These are phyloP conservation scores for Solanum aculeatissimum DNA, from an alignment of 305 asterid species.

Conservation along the genomic window DNA sequence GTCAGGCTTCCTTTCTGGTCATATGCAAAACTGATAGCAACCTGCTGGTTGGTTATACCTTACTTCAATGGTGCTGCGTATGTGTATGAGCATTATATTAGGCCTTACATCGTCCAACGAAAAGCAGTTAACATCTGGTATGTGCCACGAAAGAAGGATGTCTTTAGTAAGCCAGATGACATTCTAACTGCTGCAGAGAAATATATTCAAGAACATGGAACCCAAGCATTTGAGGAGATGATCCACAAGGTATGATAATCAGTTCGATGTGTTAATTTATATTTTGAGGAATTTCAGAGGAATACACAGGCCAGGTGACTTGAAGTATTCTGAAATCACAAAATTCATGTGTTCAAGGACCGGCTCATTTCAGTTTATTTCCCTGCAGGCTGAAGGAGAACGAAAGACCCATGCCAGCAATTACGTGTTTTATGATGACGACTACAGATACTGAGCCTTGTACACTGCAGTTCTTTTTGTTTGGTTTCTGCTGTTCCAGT, in stretches of 20 bases:
- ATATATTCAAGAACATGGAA: constrained; percentile 58
- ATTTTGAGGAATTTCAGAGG: not conserved
- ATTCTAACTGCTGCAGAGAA: constrained; percentile 78
- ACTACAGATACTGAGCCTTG: constrained; percentile 37
- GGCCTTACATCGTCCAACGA: constrained; percentile 78
- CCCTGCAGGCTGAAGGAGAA: constrained; percentile 41
- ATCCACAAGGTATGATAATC: constrained; percentile 47
- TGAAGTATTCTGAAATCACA: not conserved
- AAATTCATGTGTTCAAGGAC: not conserved
- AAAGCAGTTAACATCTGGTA: constrained; percentile 70
- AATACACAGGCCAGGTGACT: not conserved
- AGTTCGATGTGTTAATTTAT: not conserved
- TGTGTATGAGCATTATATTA: constrained; percentile 71
- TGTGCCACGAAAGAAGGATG: constrained; percentile 68
- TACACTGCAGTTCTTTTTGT: not conserved
- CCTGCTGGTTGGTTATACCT: constrained; percentile 97
- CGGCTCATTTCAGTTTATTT: constrained; percentile 4
- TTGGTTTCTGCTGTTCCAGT: not conserved
- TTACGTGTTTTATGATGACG: constrained; percentile 37
- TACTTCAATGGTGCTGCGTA: constrained; percentile 94
- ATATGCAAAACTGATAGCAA: constrained; percentile 64
- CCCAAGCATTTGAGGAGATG: constrained; percentile 61
- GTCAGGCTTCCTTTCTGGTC: constrained; percentile 91
- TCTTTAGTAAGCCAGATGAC: constrained; percentile 64
- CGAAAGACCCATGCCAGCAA: constrained; percentile 26